Evolutionary conservation across 805 yeast genomes (phyloP).

Genomic region (Metschnikowia similis): DNA sequence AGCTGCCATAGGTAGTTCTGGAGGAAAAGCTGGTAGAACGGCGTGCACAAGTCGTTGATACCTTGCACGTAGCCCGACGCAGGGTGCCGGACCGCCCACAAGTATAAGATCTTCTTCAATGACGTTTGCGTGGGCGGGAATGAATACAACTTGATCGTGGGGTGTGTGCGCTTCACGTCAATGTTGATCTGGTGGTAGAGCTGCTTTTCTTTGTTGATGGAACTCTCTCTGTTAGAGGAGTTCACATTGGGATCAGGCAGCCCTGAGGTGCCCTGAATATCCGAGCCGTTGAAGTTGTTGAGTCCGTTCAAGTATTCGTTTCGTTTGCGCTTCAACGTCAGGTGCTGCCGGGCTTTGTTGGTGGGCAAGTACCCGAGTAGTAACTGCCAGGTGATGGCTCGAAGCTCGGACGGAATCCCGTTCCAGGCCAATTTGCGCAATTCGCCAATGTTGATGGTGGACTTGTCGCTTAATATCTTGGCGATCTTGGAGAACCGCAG

Average conservation of each 20-base stretch:
- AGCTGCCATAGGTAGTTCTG: conserved; percentile 54
- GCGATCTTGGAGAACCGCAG: conserved; percentile 67
- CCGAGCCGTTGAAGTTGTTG: conserved; percentile 49
- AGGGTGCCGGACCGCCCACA: conserved; percentile 97
- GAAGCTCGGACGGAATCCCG: conserved; percentile 78
- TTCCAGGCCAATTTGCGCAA: conserved; percentile 86
- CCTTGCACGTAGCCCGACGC: conserved; percentile 99
- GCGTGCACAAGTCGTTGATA: conserved; percentile 89
- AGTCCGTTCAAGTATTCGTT: conserved; percentile 81
- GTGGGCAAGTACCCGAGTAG: conserved; percentile 87
- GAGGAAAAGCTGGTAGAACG: conserved; percentile 84
- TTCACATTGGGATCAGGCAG: conserved; percentile 6
- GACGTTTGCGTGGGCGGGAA: conserved; percentile 69
- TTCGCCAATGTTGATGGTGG: conserved; percentile 60
- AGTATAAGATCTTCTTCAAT: conserved; percentile 72
- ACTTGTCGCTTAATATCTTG: conserved; percentile 47
- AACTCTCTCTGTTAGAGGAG: conserved; percentile 28
- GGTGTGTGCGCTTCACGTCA: conserved; percentile 93
- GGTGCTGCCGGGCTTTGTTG: conserved; percentile 67
- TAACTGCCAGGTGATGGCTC: conserved; percentile 87
- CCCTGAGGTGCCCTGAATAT: conserved; percentile 13
- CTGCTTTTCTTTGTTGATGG: conserved; percentile 51
- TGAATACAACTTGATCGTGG: conserved; percentile 70
- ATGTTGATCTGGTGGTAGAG: conserved; percentile 95
- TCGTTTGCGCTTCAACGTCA: conserved; percentile 72